Evolutionary conservation across 2,329 filamentous ascomycete genomes (phyloP), one percentile per base, ranked within the genome.

Genomic region (Onygenales sp.): DNA sequence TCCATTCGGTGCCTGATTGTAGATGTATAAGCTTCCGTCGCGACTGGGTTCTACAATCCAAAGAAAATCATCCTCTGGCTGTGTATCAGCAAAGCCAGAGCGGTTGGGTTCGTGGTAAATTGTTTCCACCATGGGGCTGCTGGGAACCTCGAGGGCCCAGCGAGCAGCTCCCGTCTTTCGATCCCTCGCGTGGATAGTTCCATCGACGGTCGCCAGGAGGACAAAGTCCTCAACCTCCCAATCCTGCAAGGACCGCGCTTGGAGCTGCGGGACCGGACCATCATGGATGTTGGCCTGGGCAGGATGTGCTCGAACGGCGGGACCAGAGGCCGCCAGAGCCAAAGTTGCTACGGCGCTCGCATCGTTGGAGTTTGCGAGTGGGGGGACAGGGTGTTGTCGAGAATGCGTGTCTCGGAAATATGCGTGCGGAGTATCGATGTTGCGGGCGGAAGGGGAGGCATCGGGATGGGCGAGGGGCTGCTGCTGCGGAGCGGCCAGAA

Each of bases 191-290:
- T 95, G 88, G 65, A 97, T 83, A 70, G 89, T 88, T 79, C 93
- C 93, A 79, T 97, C 91, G 83, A 97, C 88, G 82, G 93, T 97
- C 88, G 93, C 92, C 87, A 98, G 80, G 79, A 98, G 88, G 77
- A 97, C 88, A 82, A 96, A 95, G 79, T 97, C 91, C 88, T 97
- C 92, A 76, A 96, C 91, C 87, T 96, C 89, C 92, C 92, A 97
- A 77, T 96, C 92, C 82, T 91, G 86, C 82, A 97, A 80, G 80
- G 86, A 94, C 84, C 92, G 91, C 91, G 90, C 92, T 86, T 80
- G 79, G 70, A 88, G 86, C 85, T 85, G 87, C 87, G 87, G 85
- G 77, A 86, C 81, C 72, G 87, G 78, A 65, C 83, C 84, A 70
- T 79, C 78, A 54, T 74, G 72, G 68, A 78, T 80, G 74, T 80